phyloP scores from a whole-genome alignment of 2,329 filamentous ascomycete species.

The Hypomyces perniciosus region DNA sequence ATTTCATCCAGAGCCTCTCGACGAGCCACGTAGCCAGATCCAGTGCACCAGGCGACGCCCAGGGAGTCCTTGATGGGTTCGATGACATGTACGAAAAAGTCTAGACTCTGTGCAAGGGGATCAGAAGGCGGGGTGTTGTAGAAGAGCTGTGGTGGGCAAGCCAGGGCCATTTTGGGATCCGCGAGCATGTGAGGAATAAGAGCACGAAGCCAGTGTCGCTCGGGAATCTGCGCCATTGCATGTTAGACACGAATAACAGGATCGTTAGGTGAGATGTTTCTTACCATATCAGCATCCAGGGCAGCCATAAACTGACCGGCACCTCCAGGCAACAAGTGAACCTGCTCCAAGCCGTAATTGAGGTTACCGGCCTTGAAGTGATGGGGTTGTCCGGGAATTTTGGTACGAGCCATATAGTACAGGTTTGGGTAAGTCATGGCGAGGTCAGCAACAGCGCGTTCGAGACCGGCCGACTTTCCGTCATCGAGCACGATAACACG shows the following conservation, averaged over 20 bases:
- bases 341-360: constrained; percentile 51
- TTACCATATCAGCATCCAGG: constrained; percentile 59
- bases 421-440: constrained; percentile 40
- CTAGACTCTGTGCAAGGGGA: constrained; percentile 51
- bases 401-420: constrained; percentile 46
- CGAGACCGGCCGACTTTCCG: constrained; percentile 40
- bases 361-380: constrained; percentile 62
- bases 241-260: not conserved
- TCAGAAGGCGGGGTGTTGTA: constrained; percentile 57
- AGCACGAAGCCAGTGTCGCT: constrained; percentile 53
- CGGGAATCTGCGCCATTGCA: constrained; percentile 44
- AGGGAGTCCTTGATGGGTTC: constrained; percentile 46
- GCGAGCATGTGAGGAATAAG: constrained; percentile 53
- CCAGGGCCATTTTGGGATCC: constrained; percentile 51
- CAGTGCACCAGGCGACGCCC: constrained; percentile 57
- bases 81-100: constrained; percentile 51
- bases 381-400: constrained; percentile 42
- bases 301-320: constrained; percentile 55
- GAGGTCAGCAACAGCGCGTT: constrained; percentile 32
- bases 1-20: constrained; percentile 55
- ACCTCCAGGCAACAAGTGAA: constrained; percentile 46
- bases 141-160: constrained; percentile 57
- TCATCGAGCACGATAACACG: constrained; percentile 53
- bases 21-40: constrained; percentile 55
- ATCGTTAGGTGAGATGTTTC: constrained; percentile 5